Percentiles rank a stretch among this genome's conserved stretches.
These are phyloP conservation scores for Chrysosporium queenslandicum DNA, from an alignment of 2,329 filamentous ascomycete species.

Conservation along the genomic window DNA sequence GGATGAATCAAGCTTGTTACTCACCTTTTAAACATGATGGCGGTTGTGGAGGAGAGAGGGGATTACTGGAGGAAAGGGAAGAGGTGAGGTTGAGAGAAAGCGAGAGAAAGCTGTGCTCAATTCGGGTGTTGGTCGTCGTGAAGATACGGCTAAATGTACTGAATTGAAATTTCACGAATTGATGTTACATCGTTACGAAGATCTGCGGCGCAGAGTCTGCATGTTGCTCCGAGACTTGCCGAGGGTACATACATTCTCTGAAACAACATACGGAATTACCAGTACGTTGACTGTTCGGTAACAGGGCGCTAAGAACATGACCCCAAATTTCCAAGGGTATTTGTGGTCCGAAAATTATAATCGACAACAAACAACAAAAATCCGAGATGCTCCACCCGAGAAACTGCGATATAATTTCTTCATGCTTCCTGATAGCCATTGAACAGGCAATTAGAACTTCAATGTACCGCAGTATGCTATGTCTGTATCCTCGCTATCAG, in stretches of 20 bases:
- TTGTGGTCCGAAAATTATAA: background rate
- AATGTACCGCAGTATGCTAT: background rate
- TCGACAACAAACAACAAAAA: slow-evolving; percentile 2
- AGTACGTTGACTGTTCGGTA: background rate
- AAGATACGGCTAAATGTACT: slow-evolving; percentile 13
- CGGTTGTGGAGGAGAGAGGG: slow-evolving; percentile 39
- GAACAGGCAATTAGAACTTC: background rate
- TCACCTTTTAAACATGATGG: slow-evolving; percentile 54
- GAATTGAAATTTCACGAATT: slow-evolving; percentile 10
- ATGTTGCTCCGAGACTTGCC: background rate
- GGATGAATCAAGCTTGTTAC: slow-evolving; percentile 23
- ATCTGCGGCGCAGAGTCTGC: background rate
- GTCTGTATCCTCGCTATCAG: background rate
- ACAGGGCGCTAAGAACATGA: background rate
- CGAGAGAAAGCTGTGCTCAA: slow-evolving; percentile 22
- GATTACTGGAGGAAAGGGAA: slow-evolving; percentile 27
- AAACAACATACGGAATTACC: background rate
- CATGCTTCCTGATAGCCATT: background rate
- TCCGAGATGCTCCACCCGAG: background rate
- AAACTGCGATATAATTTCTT: background rate
- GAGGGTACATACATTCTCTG: background rate
- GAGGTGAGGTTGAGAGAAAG: slow-evolving; percentile 24
- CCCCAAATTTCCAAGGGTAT: slow-evolving; percentile 2
- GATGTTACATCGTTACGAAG: background rate
- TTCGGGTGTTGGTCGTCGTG: slow-evolving; percentile 15